These are phyloP conservation scores for Pholiota conissans DNA, from an alignment of 768 basidiomycete species.

Conservation along the genomic window DNA sequence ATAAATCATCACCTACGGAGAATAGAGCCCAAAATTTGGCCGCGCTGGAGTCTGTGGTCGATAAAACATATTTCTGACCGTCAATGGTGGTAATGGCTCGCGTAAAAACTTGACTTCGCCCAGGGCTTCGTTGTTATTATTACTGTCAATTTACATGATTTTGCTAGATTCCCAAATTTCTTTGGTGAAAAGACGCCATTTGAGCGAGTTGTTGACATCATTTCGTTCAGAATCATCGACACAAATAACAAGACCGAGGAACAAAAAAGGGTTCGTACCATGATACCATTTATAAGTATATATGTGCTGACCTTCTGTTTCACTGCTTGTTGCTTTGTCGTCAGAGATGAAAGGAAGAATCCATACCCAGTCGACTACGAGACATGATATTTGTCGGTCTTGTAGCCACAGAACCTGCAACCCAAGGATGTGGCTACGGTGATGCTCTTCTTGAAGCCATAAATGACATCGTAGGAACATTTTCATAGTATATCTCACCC, in stretches of 20 bases:
- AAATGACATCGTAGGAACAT: conserved; percentile 20
- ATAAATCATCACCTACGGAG: background rate
- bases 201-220: background rate
- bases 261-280: conserved; percentile 13
- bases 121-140: background rate
- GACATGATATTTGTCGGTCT: conserved; percentile 30
- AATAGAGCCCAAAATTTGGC: background rate
- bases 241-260: conserved; percentile 4
- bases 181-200: background rate
- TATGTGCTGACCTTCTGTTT: too few species aligned
- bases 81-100: conserved; percentile 21
- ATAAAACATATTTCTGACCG: conserved; percentile 23
- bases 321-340: background rate
- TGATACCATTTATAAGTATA: too few species aligned
- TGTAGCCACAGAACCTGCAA: conserved; percentile 26
- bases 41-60: conserved; percentile 12
- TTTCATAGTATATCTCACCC: background rate
- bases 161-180: background rate
- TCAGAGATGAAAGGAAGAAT: conserved; percentile 3
- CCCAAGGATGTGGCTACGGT: conserved; percentile 31
- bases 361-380: conserved; percentile 18
- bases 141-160: background rate
- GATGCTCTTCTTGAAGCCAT: conserved; percentile 27
- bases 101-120: conserved; percentile 15
- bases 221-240: background rate